Conservation (phyloP, 768 basidiomycete genomes). For the Lactarius sp. region DNA sequence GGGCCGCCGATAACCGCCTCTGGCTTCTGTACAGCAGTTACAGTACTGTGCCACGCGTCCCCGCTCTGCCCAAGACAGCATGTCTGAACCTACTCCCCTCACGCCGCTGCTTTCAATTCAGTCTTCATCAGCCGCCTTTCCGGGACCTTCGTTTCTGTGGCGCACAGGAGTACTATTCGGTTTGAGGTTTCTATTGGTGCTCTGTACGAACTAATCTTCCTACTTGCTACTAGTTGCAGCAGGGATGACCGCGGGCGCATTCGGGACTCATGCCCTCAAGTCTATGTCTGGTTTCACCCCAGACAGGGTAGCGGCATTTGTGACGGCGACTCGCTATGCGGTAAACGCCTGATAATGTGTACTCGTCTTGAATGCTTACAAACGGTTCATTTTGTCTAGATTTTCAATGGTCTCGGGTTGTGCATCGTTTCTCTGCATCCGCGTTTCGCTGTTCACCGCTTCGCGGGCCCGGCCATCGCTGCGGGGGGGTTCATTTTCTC, state of each 20-base stretch:
- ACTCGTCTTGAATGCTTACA: neutral
- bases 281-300: slow-evolving; percentile 42
- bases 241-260: slow-evolving; percentile 60
- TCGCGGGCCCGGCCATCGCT: slow-evolving; percentile 64
- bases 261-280: slow-evolving; percentile 62
- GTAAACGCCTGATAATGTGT: slow-evolving; percentile 33
- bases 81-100: slow-evolving; percentile 27
- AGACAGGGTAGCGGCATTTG: slow-evolving; percentile 55
- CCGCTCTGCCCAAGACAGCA: slow-evolving; percentile 8
- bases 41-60: no score
- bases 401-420: slow-evolving; percentile 65
- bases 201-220: neutral
- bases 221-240: slow-evolving; percentile 33
- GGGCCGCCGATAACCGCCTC: neutral
- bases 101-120: slow-evolving; percentile 29
- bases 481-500: slow-evolving; percentile 57
- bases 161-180: slow-evolving; percentile 21
- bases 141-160: slow-evolving; percentile 25
- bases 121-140: slow-evolving; percentile 4
- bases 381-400: slow-evolving; percentile 34
- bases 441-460: slow-evolving; percentile 52
- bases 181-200: neutral
- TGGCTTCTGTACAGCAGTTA: no score
- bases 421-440: slow-evolving; percentile 59
- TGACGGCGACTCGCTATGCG: slow-evolving; percentile 57